phyloP scores from a whole-genome alignment of 2,329 filamentous ascomycete species.

The Coniella vitis region DNA sequence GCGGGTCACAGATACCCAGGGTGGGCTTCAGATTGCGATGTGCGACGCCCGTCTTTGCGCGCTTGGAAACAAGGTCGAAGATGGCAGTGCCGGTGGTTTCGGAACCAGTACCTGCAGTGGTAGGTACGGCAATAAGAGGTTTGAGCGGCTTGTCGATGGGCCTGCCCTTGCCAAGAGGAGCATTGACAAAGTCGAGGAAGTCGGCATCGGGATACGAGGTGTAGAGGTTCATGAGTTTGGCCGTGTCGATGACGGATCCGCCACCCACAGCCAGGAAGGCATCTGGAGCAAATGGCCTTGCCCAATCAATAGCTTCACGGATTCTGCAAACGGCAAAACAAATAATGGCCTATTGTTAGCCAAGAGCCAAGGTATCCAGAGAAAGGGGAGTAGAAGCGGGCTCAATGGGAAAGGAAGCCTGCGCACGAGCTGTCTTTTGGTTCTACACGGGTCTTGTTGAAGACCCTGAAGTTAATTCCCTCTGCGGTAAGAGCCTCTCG shows the following conservation, averaged over 20 bases:
- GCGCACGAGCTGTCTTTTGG: constrained; percentile 86
- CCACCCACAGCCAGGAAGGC: constrained; percentile 88
- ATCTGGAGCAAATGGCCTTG: constrained; percentile 73
- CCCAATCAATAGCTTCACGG: constrained; percentile 75
- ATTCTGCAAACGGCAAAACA: neutral
- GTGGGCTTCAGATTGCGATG: constrained; percentile 95
- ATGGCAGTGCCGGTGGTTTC: constrained; percentile 98
- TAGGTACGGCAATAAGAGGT: constrained; percentile 77
- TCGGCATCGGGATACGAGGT: constrained; percentile 83
- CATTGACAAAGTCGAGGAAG: constrained; percentile 97
- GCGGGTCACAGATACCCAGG: constrained; percentile 73
- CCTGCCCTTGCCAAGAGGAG: constrained; percentile 77
- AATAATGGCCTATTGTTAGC: no score
- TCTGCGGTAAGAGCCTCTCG: constrained; percentile 72
- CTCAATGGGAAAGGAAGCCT: constrained; percentile 16
- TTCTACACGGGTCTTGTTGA: constrained; percentile 73
- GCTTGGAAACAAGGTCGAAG: constrained; percentile 85
- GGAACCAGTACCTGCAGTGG: constrained; percentile 79
- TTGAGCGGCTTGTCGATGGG: constrained; percentile 65
- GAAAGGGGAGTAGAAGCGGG: neutral
- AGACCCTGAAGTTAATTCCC: constrained; percentile 75
- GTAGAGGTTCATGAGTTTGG: constrained; percentile 98
- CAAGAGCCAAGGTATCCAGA: no score
- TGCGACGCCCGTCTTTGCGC: constrained; percentile 91
- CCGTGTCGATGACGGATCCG: constrained; percentile 95